These are phyloP conservation scores for Arthrocladium fulminans DNA, from an alignment of 2,329 filamentous ascomycete genomes.

Conservation along the genomic window DNA sequence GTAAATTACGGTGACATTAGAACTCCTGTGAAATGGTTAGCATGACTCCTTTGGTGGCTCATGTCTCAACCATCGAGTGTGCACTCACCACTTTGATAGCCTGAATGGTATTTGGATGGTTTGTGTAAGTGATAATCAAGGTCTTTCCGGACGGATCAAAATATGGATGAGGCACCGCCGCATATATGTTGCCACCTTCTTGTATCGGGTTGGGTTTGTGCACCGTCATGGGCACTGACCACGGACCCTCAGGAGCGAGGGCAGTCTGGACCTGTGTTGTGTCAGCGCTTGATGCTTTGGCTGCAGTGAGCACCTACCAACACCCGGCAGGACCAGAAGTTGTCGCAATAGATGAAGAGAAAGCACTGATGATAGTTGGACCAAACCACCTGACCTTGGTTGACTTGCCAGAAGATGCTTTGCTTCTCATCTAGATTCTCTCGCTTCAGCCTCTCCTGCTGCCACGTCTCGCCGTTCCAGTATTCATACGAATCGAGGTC, in stretches of 20 bases:
- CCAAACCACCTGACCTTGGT: slow-evolving; percentile 24
- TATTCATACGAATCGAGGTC: slow-evolving; percentile 22
- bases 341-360: slow-evolving; percentile 22
- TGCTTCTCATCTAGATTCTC: slow-evolving; percentile 17
- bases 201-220: slow-evolving; percentile 20
- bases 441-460: slow-evolving; percentile 4
- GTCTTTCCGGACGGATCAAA: slow-evolving; percentile 21
- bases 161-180: slow-evolving; percentile 23
- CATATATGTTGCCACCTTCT: slow-evolving; percentile 19
- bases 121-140: slow-evolving; percentile 23
- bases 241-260: slow-evolving; percentile 21
- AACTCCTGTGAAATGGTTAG: slow-evolving; percentile 2
- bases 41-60: neutral
- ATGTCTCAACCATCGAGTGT: neutral
- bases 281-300: neutral
- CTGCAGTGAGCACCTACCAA: neutral
- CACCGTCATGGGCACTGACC: slow-evolving; percentile 20
- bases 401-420: slow-evolving; percentile 24
- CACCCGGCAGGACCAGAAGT: slow-evolving; percentile 9
- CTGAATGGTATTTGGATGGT: slow-evolving; percentile 23
- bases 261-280: slow-evolving; percentile 17
- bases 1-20: neutral
- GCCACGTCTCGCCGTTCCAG: slow-evolving; percentile 19
- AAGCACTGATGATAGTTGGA: slow-evolving; percentile 20
- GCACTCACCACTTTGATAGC: slow-evolving; percentile 17